Evolutionary conservation across 108 stramenopile species (phyloP).

Genomic region (Bacterosira constricta): DNA sequence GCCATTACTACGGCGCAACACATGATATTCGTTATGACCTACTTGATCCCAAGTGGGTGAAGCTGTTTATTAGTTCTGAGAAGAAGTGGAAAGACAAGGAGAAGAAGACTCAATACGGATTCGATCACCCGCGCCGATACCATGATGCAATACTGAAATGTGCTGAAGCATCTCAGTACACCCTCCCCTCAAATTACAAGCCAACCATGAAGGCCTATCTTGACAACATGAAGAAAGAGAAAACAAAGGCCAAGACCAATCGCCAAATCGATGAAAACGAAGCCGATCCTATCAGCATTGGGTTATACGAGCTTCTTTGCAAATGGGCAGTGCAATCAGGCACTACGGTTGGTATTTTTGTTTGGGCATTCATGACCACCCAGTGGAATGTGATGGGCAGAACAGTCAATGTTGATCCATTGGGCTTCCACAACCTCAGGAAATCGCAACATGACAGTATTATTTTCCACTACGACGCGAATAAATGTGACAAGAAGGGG

Average conservation of each 20-base stretch:
- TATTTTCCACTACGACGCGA: conserved; percentile 20
- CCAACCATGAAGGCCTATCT: conserved; percentile 34
- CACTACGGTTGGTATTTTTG: conserved; percentile 11
- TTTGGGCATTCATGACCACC: conserved; percentile 23
- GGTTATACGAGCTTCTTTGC: conserved; percentile 13
- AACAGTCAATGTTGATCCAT: conserved; percentile 17
- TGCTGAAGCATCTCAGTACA: conserved; percentile 15
- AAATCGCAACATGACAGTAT: conserved; percentile 23
- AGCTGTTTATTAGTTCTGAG: conserved; percentile 13
- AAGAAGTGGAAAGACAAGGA: conserved; percentile 9
- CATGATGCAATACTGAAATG: conserved; percentile 45
- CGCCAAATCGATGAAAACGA: conserved; percentile 24
- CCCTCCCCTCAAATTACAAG: conserved; percentile 10
- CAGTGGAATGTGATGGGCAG: conserved; percentile 52
- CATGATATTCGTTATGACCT: background rate
- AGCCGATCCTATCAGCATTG: conserved; percentile 39
- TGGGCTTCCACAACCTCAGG: conserved; percentile 33
- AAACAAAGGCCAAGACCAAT: conserved; percentile 13
- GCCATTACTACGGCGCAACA: conserved; percentile 1
- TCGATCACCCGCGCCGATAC: conserved; percentile 34
- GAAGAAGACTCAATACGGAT: conserved; percentile 12
- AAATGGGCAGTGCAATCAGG: conserved; percentile 16
- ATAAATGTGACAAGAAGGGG: conserved; percentile 42
- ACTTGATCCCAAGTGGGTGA: background rate
- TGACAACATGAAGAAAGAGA: conserved; percentile 13